Base-by-base conservation (phyloP, 2,329 filamentous ascomycete species). In the Microdochium trichocladiopsis region DNA sequence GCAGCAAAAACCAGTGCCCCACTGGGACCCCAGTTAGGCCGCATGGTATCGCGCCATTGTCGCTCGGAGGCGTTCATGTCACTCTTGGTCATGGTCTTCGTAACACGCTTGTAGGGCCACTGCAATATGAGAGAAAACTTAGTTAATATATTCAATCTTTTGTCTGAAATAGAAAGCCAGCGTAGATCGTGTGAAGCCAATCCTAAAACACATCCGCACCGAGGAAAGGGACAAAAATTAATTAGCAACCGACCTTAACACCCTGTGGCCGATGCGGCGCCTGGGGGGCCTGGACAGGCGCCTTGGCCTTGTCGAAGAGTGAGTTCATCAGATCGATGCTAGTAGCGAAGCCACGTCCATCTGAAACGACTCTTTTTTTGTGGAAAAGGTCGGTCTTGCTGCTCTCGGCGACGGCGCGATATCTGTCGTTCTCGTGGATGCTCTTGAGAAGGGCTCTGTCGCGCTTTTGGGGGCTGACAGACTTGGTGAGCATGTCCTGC, bases 241-340 rank as follows among this genome's bases (percentile, higher is more conserved):
- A 59, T 69, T 65, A 72, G 62, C 75, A 71, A 93, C 93, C 87
- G 84, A 97, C 94, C 92, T 97, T 79, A 53, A 79, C 86, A 70
- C 88, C 87, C 72, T 83, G 83, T 61, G 75, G 72, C 55, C 76
- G 69, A 58, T 74, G 64, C 33, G 75, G 70, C 57, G 73, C 75
- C 62, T 79, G 77, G 51, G 77, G 66, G 61, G 77, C 80, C 61
- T 80, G 75, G 51, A 72, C 70, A 57, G 77, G 77, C 51, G 76
- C 77, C 72, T 81, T 83, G 57, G 84, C 78, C 69, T 87, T 82
- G 67, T 88, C 87, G 70, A 95, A 96, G 52, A 96, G 75, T 48
- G 90, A 95, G 66, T 95, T 93, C 90, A 96, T 96, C 66, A 96
- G 75, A 73, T 96, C 94, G 71, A 97, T 95, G 63, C 88, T 92